These are phyloP conservation scores for Phalaenopsis equestris DNA, from an alignment of 106 monocot genomes.

Conservation along the genomic window DNA sequence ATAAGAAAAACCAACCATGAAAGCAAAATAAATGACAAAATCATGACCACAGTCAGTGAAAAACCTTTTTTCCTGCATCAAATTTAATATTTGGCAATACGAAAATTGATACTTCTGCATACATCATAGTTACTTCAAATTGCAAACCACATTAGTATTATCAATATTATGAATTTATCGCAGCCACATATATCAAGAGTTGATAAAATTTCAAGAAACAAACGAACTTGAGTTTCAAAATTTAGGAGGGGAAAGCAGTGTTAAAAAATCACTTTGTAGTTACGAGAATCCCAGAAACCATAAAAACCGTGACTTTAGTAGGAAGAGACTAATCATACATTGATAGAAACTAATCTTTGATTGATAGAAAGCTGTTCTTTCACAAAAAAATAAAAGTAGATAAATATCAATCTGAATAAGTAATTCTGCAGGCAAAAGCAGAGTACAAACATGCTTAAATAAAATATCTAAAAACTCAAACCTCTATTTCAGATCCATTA, in stretches of 20 bases:
- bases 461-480: background rate
- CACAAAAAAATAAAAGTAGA: background rate
- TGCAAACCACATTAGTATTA: background rate
- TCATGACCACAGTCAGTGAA: background rate
- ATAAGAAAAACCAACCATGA: background rate
- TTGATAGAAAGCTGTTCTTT: background rate
- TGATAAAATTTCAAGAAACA: background rate
- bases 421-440: background rate
- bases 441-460: background rate
- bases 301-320: background rate
- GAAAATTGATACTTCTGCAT: background rate
- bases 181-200: background rate
- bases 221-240: background rate
- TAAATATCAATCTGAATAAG: background rate
- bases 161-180: background rate
- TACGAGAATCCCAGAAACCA: background rate
- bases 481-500: conserved; percentile 3
- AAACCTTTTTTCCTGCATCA: background rate
- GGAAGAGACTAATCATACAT: background rate
- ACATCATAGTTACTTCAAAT: background rate
- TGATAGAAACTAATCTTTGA: background rate
- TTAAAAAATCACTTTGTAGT: background rate
- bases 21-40: background rate
- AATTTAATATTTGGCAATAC: background rate
- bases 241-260: background rate